A percentile compares a stretch with the other conserved stretches of the same genome.
Evolutionary conservation across 2,329 filamentous ascomycete genomes (phyloP).

Genomic region (Fusarium sp.): DNA sequence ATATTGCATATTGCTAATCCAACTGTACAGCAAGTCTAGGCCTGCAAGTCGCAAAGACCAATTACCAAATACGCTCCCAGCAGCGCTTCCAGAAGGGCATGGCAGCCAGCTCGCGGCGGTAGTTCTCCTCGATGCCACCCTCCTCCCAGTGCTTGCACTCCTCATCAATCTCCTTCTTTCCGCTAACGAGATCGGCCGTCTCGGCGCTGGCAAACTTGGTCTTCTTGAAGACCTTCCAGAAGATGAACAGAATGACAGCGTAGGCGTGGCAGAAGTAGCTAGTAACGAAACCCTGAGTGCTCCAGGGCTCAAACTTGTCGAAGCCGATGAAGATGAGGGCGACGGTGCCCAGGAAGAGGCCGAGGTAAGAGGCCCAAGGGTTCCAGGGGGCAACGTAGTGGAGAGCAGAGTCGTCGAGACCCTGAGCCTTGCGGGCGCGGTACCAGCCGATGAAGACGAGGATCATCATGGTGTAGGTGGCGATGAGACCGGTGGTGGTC

Average conservation of each 20-base stretch:
- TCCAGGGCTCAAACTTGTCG: conserved; percentile 63
- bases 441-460: conserved; percentile 56
- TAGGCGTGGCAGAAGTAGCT: conserved; percentile 65
- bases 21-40: neutral
- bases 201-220: conserved; percentile 56
- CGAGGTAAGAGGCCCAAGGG: conserved; percentile 63
- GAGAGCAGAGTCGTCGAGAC: conserved; percentile 56
- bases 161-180: conserved; percentile 73
- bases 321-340: conserved; percentile 68
- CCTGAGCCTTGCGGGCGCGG: conserved; percentile 61
- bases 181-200: conserved; percentile 52
- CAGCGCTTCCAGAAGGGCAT: conserved; percentile 50
- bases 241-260: conserved; percentile 65
- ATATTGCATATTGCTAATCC: neutral
- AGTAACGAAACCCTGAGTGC: conserved; percentile 60
- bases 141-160: conserved; percentile 57
- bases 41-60: neutral
- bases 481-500: conserved; percentile 65
- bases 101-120: conserved; percentile 47
- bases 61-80: conserved; percentile 55
- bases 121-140: conserved; percentile 58
- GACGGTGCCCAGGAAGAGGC: conserved; percentile 56
- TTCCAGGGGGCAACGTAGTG: conserved; percentile 62
- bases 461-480: conserved; percentile 63
- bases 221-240: conserved; percentile 49